Base-by-base conservation (phyloP, 1,284 basidiomycete genomes). In the Melampsora larici-populina region DNA sequence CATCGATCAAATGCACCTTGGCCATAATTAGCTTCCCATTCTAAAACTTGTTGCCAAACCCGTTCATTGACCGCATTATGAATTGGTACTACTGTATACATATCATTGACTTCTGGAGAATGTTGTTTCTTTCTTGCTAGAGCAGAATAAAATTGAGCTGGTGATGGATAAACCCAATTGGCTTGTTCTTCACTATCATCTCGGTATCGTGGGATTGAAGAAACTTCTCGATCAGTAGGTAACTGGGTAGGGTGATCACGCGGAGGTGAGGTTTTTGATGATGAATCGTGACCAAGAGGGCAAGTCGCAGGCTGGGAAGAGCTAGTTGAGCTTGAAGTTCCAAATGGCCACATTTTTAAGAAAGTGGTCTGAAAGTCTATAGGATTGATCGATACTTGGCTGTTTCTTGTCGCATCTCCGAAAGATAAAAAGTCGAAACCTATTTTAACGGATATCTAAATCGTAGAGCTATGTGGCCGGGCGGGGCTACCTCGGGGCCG, bases 21-120 rank as follows among this genome's bases (percentile, higher is more conserved):
- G 46, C 68, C 68, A 66, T 78, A 78, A 55, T 63, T 48, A 31
- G 76, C 85, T 84, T 99, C 96, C 96, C 96, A 99, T 79, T 89
- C 89, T 83, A 94, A 85, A 67, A 99, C 88, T 84, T 97, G 91
- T 67, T 87, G 86, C 96, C 96, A 99, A 3, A 95, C 93, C 79
- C 92, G 90, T 85, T 99, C 97, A 83, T 99, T 99, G 79, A 99
- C 97, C 43, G 96, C 96, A 83, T 99, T 99, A 85, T 99, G 96
- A 78, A 99, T 99, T 8, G 96, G 96, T 8, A 99, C 94, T 81
- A 99, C 91, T 29, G 93, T 92, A 82, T 89, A 89, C 95, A 99
- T 98, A 85, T 98, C 96, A 26, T 87, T 83, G 21, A 90, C 88
- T 24, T 90, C 87, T 5, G 65, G 29, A 40, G 55, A 24, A 40